These are phyloP conservation scores for Capsella rubella DNA, from an alignment of 441 rosid genomes.

Conservation along the genomic window DNA sequence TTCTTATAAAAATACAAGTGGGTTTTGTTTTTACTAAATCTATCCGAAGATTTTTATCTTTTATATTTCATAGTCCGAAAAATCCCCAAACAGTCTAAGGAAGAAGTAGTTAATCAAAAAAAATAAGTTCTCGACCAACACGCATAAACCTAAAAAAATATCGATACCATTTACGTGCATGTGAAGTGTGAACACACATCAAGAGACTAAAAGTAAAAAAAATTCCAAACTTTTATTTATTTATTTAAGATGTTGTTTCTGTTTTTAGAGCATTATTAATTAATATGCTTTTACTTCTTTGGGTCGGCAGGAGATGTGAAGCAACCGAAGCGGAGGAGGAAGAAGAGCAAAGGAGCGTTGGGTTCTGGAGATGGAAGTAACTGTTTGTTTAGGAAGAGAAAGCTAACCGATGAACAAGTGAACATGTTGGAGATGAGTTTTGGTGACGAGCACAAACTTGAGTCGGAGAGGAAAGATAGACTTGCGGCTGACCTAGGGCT, in stretches of 20 bases:
- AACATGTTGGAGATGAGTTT: conserved; percentile 93
- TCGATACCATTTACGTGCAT: conserved; percentile 26
- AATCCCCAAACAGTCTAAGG: neutral
- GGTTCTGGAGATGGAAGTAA: conserved; percentile 48
- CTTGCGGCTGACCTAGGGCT: conserved; percentile 89
- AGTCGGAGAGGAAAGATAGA: conserved; percentile 86
- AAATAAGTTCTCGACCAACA: conserved; percentile 16
- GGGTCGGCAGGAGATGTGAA: conserved; percentile 52
- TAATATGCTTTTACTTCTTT: conserved; percentile 6
- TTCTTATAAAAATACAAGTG: conserved; percentile 24
- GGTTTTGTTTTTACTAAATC: conserved; percentile 10
- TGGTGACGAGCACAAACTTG: conserved; percentile 91
- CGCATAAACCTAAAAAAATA: conserved; percentile 14
- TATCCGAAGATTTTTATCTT: neutral
- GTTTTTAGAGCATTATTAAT: neutral
- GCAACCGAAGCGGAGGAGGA: conserved; percentile 53
- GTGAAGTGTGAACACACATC: conserved; percentile 26
- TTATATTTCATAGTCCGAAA: conserved; percentile 4
- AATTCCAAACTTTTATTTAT: neutral
- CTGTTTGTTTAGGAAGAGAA: conserved; percentile 60
- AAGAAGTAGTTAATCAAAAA: conserved; percentile 20
- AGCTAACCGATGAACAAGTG: conserved; percentile 83
- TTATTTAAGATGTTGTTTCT: neutral
- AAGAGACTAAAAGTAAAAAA: conserved; percentile 8
- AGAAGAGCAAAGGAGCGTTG: conserved; percentile 57